phyloP scores from a whole-genome alignment of 2,329 filamentous ascomycete genomes.

The Chlorencoelia australis region DNA sequence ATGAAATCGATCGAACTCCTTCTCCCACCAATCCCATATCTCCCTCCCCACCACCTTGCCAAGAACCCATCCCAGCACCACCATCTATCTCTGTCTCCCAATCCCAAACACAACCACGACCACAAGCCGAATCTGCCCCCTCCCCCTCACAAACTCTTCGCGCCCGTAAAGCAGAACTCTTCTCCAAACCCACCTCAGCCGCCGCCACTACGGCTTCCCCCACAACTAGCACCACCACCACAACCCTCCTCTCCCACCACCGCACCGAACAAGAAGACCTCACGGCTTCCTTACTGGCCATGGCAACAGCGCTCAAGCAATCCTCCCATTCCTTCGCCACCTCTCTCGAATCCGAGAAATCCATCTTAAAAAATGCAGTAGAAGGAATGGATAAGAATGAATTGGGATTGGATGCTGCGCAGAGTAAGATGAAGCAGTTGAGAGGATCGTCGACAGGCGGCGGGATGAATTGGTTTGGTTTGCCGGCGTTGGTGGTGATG shows the following conservation, averaged over 20 bases:
- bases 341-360: constrained; percentile 62
- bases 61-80: too few relatives aligned
- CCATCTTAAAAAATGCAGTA: constrained; percentile 59
- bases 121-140: constrained; percentile 2
- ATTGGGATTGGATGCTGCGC: constrained; percentile 64
- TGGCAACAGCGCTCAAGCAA: constrained; percentile 68
- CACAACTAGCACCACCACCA: constrained; percentile 47
- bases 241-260: constrained; percentile 66
- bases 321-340: constrained; percentile 63
- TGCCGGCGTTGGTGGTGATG: constrained; percentile 66
- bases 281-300: constrained; percentile 68
- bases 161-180: constrained; percentile 10
- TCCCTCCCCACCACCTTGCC: too few relatives aligned
- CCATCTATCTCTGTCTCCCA: constrained; percentile 1
- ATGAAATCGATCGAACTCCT: constrained; percentile 5
- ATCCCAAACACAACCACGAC: constrained; percentile 1
- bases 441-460: constrained; percentile 76
- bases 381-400: constrained; percentile 70
- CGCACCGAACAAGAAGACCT: constrained; percentile 75
- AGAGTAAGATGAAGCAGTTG: constrained; percentile 66
- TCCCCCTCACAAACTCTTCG: constrained; percentile 15
- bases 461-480: constrained; percentile 75
- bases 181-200: not conserved
- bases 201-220: constrained; percentile 27
- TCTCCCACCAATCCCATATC: constrained; percentile 10